Percentiles rank a stretch among this genome's conserved stretches.
Evolutionary conservation across 2,329 filamentous ascomycete species (phyloP).

Genomic region (Penicillium concentricum): DNA sequence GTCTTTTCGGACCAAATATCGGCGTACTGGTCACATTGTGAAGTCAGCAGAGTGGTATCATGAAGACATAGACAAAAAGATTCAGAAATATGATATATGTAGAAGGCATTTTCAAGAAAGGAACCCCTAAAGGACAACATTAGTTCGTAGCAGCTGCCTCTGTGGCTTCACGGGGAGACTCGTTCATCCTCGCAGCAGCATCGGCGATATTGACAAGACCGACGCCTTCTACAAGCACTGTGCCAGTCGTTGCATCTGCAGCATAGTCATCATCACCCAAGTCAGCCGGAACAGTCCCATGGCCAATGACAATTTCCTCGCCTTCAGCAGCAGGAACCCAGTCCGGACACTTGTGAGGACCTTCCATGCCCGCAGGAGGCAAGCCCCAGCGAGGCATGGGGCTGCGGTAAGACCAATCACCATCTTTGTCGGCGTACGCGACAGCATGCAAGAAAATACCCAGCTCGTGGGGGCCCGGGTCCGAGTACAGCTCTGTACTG

Average conservation of each 20-base stretch:
- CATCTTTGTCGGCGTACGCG: constrained; percentile 79
- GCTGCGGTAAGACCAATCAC: constrained; percentile 84
- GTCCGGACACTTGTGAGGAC: constrained; percentile 64
- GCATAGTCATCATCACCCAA: constrained; percentile 24
- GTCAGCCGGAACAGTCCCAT: constrained; percentile 31
- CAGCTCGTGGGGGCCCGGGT: constrained; percentile 85
- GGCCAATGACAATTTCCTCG: constrained; percentile 42
- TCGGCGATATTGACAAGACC: constrained; percentile 35
- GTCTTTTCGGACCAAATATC: no score
- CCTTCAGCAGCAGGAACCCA: constrained; percentile 41
- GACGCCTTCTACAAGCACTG: constrained; percentile 36
- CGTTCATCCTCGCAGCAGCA: constrained; percentile 5
- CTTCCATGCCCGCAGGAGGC: constrained; percentile 69
- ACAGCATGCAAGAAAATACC: constrained; percentile 92
- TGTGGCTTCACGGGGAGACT: background rate
- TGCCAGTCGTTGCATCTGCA: constrained; percentile 17
- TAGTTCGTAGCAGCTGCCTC: background rate
- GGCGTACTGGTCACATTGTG: no score
- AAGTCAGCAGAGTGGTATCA: constrained; percentile 4
- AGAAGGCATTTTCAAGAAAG: constrained; percentile 6
- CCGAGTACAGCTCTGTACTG: constrained; percentile 85
- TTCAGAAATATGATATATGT: background rate
- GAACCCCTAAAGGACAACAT: background rate
- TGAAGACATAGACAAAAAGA: background rate
- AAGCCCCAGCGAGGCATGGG: constrained; percentile 82